Conservation (phyloP, 2,329 filamentous ascomycete species). For the Didymellaceae sp. region DNA sequence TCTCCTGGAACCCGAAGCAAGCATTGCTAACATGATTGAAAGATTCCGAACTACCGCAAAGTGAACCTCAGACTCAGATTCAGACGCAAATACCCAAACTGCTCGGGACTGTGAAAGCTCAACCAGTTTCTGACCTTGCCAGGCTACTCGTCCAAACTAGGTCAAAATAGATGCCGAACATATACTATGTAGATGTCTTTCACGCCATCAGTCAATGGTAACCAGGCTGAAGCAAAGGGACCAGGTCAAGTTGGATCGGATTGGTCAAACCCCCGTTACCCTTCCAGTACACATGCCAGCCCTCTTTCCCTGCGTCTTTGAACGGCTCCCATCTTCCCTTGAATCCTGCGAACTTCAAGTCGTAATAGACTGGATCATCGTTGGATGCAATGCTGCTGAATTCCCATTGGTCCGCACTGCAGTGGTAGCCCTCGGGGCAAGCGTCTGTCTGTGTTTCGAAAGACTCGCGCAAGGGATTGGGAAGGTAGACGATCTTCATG, state of each 20-base stretch:
- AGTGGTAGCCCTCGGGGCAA: conserved; percentile 22
- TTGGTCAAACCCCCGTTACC: conserved; percentile 13
- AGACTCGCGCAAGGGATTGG: conserved; percentile 9
- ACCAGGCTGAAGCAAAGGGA: not conserved
- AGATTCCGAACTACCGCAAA: not conserved
- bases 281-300: conserved; percentile 33
- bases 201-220: not conserved
- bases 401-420: conserved; percentile 21
- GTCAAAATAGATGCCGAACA: too few relatives aligned
- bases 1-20: too few relatives aligned
- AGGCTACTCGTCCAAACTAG: too few relatives aligned
- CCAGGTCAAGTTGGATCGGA: conserved; percentile 17
- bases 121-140: too few relatives aligned
- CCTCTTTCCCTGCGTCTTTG: conserved; percentile 26
- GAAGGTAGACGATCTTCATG: conserved; percentile 20
- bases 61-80: not conserved
- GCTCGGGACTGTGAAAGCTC: too few relatives aligned
- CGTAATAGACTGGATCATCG: not conserved
- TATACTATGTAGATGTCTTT: too few relatives aligned
- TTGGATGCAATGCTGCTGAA: not conserved
- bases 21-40: too few relatives aligned
- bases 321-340: conserved; percentile 23
- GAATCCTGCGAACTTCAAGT: conserved; percentile 22
- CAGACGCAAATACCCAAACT: too few relatives aligned
- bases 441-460: conserved; percentile 12